These are phyloP conservation scores for Vaccinium corymbosum DNA, from an alignment of 148 eudicot species.

Conservation along the genomic window DNA sequence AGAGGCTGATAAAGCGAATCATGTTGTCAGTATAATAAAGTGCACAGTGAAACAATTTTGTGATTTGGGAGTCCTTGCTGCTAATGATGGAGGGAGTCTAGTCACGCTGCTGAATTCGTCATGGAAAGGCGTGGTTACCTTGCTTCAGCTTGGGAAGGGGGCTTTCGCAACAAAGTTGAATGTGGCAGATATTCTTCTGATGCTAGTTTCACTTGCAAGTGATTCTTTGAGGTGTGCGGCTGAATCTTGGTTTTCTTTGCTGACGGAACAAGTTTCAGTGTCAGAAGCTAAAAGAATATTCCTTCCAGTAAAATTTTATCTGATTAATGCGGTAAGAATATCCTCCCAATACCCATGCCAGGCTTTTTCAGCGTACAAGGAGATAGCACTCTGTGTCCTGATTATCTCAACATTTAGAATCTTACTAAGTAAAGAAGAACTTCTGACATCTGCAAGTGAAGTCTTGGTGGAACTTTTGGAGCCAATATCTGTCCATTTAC, in stretches of 20 bases:
- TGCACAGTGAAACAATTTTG: constrained; percentile 58
- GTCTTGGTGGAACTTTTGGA: constrained; percentile 69
- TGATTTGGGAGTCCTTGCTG: constrained; percentile 80
- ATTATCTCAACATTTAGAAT: constrained; percentile 58
- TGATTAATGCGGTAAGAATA: constrained; percentile 86
- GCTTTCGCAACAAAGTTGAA: constrained; percentile 58
- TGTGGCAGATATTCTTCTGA: constrained; percentile 51
- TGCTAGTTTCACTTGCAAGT: constrained; percentile 63
- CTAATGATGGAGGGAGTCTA: constrained; percentile 81
- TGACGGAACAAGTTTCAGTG: constrained; percentile 42
- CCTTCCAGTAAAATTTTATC: constrained; percentile 82
- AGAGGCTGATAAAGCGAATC: constrained; percentile 34
- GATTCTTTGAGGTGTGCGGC: constrained; percentile 70
- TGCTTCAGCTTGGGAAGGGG: constrained; percentile 87
- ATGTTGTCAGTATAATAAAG: constrained; percentile 46
- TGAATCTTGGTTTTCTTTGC: constrained; percentile 62
- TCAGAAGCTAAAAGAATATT: constrained; percentile 80
- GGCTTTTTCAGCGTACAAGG: constrained; percentile 56
- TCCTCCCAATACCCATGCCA: constrained; percentile 69
- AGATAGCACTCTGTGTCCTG: constrained; percentile 48
- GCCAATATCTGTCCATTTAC: constrained; percentile 68
- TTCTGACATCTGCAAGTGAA: constrained; percentile 55
- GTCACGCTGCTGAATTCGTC: constrained; percentile 73
- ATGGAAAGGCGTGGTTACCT: constrained; percentile 91
- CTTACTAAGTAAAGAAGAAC: constrained; percentile 42